These are phyloP conservation scores for Fusarium vanettenii DNA, from an alignment of 2,329 filamentous ascomycete species.

Conservation along the genomic window DNA sequence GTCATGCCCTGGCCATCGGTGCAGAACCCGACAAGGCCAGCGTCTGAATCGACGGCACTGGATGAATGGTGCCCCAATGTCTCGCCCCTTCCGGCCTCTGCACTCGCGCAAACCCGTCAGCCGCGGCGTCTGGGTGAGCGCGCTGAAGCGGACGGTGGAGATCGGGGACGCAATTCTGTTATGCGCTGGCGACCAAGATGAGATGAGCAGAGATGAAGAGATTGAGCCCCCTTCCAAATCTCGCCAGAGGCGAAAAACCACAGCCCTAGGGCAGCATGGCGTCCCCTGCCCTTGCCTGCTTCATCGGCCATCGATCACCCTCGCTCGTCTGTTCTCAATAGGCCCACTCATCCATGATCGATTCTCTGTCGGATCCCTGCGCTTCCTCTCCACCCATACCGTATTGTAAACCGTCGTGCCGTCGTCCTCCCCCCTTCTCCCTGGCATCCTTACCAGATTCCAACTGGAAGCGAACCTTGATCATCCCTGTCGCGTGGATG, in stretches of 20 bases:
- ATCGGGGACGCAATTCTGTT: background rate
- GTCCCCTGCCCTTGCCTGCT: constrained; percentile 26
- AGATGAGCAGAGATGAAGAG: constrained; percentile 16
- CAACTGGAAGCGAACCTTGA: constrained; percentile 39
- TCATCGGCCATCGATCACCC: constrained; percentile 34
- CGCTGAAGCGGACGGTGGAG: background rate
- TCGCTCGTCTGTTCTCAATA: constrained; percentile 24
- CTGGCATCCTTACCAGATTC: constrained; percentile 30
- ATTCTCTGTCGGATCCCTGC: constrained; percentile 38
- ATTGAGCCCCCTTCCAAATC: constrained; percentile 23
- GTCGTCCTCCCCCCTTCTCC: constrained; percentile 24
- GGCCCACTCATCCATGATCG: constrained; percentile 40
- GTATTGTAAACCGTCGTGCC: constrained; percentile 36
- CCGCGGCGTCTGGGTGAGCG: background rate
- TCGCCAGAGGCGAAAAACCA: constrained; percentile 24
- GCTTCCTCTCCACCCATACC: constrained; percentile 32
- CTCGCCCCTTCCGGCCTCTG: constrained; percentile 25
- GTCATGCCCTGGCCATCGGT: constrained; percentile 40
- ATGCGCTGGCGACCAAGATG: constrained; percentile 13
- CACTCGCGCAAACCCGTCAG: background rate
- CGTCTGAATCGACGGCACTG: constrained; percentile 28
- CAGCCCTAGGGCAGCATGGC: constrained; percentile 36
- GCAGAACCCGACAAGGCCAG: constrained; percentile 31
- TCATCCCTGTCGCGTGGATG: constrained; percentile 32
- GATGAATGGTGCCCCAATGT: constrained; percentile 26